phyloP scores from a whole-genome alignment of 805 yeast species.

The Pichia scutulata region DNA sequence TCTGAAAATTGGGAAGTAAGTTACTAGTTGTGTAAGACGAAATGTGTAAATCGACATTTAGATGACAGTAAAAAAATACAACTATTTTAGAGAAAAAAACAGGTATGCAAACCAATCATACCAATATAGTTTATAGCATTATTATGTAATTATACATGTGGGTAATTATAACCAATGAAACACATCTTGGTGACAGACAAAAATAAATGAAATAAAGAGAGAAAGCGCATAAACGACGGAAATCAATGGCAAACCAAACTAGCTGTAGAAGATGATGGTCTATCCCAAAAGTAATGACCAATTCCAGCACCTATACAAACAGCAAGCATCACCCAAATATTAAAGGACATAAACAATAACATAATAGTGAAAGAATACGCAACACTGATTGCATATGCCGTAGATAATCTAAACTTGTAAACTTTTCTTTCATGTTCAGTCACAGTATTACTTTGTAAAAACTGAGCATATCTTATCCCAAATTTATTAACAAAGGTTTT shows the following conservation, averaged over 20 bases:
- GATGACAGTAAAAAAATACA: not conserved
- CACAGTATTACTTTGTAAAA: conserved; percentile 2
- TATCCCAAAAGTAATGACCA: conserved; percentile 30
- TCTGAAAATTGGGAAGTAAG: conserved; percentile 37
- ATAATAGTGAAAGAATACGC: conserved; percentile 38
- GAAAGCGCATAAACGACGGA: not conserved
- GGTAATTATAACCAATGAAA: not conserved
- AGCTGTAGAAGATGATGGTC: conserved; percentile 11
- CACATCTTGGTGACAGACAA: not conserved
- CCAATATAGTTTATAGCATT: not conserved
- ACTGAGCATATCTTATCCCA: conserved; percentile 16
- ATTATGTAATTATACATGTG: no score
- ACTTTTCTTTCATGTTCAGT: conserved; percentile 15
- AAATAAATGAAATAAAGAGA: not conserved
- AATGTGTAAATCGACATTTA: no score
- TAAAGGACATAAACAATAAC: conserved; percentile 42
- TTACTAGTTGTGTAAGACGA: conserved; percentile 1
- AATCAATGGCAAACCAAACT: conserved; percentile 24
- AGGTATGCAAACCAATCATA: not conserved
- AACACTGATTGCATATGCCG: conserved; percentile 34
- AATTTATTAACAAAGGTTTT: conserved; percentile 21
- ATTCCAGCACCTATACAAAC: conserved; percentile 35
- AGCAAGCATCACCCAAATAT: conserved; percentile 39
- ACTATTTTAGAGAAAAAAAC: no score
- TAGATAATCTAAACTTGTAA: conserved; percentile 24